Evolutionary conservation across 257 asterid species (phyloP), one percentile per base, ranked within the genome.

Genomic region (Plantago ovata): DNA sequence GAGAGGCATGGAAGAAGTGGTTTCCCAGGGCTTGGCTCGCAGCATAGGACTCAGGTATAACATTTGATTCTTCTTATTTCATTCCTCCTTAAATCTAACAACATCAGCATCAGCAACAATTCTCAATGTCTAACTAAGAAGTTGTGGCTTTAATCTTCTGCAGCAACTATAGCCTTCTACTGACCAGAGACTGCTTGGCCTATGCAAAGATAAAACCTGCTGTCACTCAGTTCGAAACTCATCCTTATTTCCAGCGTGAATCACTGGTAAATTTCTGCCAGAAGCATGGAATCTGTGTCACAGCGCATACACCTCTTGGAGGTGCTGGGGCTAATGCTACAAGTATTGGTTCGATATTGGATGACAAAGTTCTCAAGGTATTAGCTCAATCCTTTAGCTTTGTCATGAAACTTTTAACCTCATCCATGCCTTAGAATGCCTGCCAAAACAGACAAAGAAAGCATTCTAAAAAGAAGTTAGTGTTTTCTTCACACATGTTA

Each of bases 271-370:
- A 80, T 54, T 84, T 84, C 81, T 84, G 94, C 51, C 87, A 81
- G 60, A 84, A 81, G 74, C 89, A 84, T 20, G 82, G 75, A 12
- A 65, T 84, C 53, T 72, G 73, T 52, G 80, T 79, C 40, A 84
- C 94, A 7, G 94, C 94, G 46, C 94, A 84, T 70, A 84, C 90
- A 1, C 87, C 94, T 56, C 89, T 84, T 15, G 90, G 94, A 12
- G 94, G 94, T 45, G 73, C 89, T 54, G 71, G 43, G 15, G 85
- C 94, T 15, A 84, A 84, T 70, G 67, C 80, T 2, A 89, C 79
- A 43, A 73, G 50, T 84, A 81, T 84, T 60, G 94, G 90, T 62
- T 66, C 90, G 4, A 72, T 71, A n/a, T 67, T 84, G 68, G 90
- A 81, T 18, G 90, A 84, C 46, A 81, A 85, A 1, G 68, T 71